Conservation (phyloP, 2,329 filamentous ascomycete genomes). For the Mycosphaerella sp. region DNA sequence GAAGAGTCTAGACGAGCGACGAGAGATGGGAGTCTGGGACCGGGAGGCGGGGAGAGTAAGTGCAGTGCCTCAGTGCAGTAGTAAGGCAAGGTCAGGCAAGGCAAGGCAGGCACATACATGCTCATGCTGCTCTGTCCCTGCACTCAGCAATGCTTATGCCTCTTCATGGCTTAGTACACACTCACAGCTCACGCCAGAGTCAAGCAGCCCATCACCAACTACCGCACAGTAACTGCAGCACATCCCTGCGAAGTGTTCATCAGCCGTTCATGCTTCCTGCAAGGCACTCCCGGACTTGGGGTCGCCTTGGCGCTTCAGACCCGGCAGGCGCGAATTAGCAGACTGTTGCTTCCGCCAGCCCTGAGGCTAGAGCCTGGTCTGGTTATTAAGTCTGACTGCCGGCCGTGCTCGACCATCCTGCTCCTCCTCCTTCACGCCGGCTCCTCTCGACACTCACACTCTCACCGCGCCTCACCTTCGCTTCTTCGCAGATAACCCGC, state of each 20-base stretch:
- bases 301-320: background rate
- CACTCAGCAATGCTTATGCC: too few species aligned
- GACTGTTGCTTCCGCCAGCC: background rate
- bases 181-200: too few species aligned
- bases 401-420: background rate
- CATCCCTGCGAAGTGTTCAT: background rate
- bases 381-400: background rate
- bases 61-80: too few species aligned
- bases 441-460: background rate
- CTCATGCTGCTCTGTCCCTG: too few species aligned
- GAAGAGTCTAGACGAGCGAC: too few species aligned
- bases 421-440: background rate
- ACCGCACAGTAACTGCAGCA: too few species aligned
- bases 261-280: background rate
- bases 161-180: too few species aligned
- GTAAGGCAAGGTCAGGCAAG: too few species aligned
- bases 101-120: too few species aligned
- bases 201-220: too few species aligned
- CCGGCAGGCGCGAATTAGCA: background rate
- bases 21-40: too few species aligned
- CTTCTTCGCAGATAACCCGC: conserved; percentile 14
- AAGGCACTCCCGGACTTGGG: background rate
- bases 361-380: background rate
- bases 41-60: too few species aligned
- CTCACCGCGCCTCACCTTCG: conserved; percentile 5